Evolutionary conservation across 805 yeast species (phyloP).

Genomic region (Saccharomycopsis malanga): DNA sequence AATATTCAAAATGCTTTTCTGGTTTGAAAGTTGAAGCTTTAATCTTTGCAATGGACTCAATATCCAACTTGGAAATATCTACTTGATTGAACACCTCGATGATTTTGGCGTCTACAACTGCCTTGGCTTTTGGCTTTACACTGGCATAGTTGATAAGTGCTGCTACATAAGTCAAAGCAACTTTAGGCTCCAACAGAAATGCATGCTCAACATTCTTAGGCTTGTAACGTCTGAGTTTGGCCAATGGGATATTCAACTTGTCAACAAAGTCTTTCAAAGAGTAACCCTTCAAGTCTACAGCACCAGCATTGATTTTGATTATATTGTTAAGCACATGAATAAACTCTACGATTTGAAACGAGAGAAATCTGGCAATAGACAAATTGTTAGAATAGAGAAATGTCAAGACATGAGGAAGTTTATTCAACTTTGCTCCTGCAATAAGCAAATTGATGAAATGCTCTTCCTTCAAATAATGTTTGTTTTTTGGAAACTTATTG

Average conservation of each 20-base stretch:
- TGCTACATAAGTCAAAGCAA: slow-evolving; percentile 12
- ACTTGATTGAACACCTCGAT: slow-evolving; percentile 3
- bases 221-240: slow-evolving; percentile 2
- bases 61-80: slow-evolving; percentile 7
- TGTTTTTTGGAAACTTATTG: slow-evolving; percentile 1
- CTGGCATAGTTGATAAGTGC: slow-evolving; percentile 10
- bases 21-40: slow-evolving; percentile 4
- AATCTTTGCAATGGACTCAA: background rate
- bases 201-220: slow-evolving; percentile 1
- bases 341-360: slow-evolving; percentile 1
- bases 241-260: slow-evolving; percentile 13
- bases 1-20: slow-evolving; percentile 12
- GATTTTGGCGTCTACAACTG: slow-evolving; percentile 3
- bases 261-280: slow-evolving; percentile 6
- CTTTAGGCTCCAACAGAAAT: slow-evolving; percentile 4
- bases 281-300: background rate
- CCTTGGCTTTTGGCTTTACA: slow-evolving; percentile 9
- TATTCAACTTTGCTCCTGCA: slow-evolving; percentile 15
- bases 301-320: slow-evolving; percentile 8
- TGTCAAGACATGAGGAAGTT: slow-evolving; percentile 17
- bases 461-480: slow-evolving; percentile 12
- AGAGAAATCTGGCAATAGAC: background rate
- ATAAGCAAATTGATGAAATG: slow-evolving; percentile 17
- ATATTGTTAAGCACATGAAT: slow-evolving; percentile 17
- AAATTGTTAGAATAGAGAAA: slow-evolving; percentile 10